phyloP scores from a whole-genome alignment of 257 asterid genomes.

The Phtheirospermum japonicum region DNA sequence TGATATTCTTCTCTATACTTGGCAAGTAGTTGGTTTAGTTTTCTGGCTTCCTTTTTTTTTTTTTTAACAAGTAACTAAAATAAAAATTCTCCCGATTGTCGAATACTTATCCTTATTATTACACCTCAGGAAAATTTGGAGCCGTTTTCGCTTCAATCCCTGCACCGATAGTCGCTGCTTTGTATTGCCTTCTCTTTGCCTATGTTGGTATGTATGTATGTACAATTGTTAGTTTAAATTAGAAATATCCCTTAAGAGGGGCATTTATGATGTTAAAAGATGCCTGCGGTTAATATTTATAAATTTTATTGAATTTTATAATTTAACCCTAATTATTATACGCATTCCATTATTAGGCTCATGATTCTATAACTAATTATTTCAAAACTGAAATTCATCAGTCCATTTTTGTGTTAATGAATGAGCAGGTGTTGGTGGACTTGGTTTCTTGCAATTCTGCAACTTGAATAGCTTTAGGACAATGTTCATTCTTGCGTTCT shows the following conservation, averaged over 20 bases:
- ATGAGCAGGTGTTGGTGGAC: constrained; percentile 78
- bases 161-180: constrained; percentile 80
- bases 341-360: background rate
- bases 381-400: background rate
- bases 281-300: too few species aligned
- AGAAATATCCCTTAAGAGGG: too few species aligned
- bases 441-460: constrained; percentile 82
- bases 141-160: constrained; percentile 98
- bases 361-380: background rate
- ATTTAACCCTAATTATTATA: too few species aligned
- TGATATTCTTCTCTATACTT: constrained; percentile 90
- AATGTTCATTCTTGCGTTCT: constrained; percentile 77
- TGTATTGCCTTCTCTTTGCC: constrained; percentile 88
- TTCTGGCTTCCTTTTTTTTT: background rate
- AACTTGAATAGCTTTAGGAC: constrained; percentile 81
- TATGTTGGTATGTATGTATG: constrained; percentile 74
- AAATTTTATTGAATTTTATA: background rate
- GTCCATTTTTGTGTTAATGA: background rate
- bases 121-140: constrained; percentile 77
- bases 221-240: background rate
- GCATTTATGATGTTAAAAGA: background rate
- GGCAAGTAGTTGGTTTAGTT: constrained; percentile 38
- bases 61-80: background rate
- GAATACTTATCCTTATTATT: background rate
- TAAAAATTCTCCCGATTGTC: background rate